Percentiles rank a stretch among this genome's conserved stretches.
Conservation (phyloP, 2,329 filamentous ascomycete species). For the Talaromyces sp. region DNA sequence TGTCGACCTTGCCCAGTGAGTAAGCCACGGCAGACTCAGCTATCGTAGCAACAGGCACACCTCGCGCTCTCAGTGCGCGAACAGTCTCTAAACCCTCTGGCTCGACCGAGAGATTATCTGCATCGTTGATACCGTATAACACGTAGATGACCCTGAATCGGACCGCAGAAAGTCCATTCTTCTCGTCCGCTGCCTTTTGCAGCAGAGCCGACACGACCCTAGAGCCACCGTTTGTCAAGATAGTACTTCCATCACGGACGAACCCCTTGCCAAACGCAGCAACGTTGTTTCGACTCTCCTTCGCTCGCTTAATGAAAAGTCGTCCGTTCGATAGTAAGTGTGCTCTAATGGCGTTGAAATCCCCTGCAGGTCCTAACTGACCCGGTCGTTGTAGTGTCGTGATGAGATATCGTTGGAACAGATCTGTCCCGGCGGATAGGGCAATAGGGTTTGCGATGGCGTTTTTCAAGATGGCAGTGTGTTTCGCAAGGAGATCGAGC, state of each 20-base stretch:
- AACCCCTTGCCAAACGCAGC: conserved; percentile 74
- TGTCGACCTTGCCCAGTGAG: conserved; percentile 69
- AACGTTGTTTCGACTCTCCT: conserved; percentile 78
- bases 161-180: conserved; percentile 53
- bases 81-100: conserved; percentile 70
- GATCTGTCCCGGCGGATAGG: conserved; percentile 86
- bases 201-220: conserved; percentile 78
- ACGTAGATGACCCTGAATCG: conserved; percentile 83
- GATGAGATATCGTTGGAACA: conserved; percentile 92
- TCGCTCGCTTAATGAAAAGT: conserved; percentile 81
- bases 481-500: conserved; percentile 73
- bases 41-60: conserved; percentile 80
- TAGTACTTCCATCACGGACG: conserved; percentile 70
- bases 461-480: conserved; percentile 72
- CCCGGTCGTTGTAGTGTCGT: conserved; percentile 60
- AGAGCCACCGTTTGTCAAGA: conserved; percentile 88
- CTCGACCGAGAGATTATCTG: conserved; percentile 34
- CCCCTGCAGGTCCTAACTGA: conserved; percentile 51
- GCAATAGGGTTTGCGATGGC: conserved; percentile 85
- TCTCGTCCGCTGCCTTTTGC: conserved; percentile 65
- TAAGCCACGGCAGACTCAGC: conserved; percentile 73
- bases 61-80: conserved; percentile 63
- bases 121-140: conserved; percentile 39
- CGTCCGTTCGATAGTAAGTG: conserved; percentile 83
- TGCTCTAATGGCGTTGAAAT: conserved; percentile 77